Evolutionary conservation across 208 protist species (phyloP).

Genomic region (Leptomonas pyrrhocoris): DNA sequence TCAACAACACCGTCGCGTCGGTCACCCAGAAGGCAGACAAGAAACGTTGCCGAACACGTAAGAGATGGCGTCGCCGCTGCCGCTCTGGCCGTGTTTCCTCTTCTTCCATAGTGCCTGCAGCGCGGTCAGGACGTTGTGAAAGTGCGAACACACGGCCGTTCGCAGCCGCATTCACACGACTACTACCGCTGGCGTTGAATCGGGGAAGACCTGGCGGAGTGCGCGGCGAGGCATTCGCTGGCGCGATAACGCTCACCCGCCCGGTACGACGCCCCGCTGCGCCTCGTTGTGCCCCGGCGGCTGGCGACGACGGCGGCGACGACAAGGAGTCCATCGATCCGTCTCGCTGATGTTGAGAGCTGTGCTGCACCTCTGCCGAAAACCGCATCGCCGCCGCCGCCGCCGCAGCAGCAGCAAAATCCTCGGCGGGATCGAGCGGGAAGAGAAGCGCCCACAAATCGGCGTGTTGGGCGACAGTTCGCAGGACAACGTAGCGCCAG

Average conservation of each 20-base stretch:
- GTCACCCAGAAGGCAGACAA: constrained; percentile 19
- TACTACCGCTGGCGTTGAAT: background rate
- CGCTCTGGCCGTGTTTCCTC: too few relatives aligned
- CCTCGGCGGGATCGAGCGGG: background rate
- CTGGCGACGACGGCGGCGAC: background rate
- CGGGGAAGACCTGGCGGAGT: background rate
- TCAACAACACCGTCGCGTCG: background rate
- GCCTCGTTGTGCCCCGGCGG: background rate
- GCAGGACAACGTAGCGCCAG: constrained; percentile 24
- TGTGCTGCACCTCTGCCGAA: background rate
- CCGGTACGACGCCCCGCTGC: background rate
- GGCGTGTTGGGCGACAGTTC: constrained; percentile 8
- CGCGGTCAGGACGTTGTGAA: background rate
- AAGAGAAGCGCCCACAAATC: constrained; percentile 16
- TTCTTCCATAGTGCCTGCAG: background rate
- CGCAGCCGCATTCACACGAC: background rate
- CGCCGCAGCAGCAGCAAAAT: background rate
- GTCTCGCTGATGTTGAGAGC: background rate
- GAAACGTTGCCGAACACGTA: constrained; percentile 12
- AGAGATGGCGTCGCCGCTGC: constrained; percentile 1
- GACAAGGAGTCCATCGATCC: background rate
- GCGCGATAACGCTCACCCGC: background rate
- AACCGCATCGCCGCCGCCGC: background rate
- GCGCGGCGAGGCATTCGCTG: background rate
- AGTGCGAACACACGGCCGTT: background rate